Percentiles rank a stretch among this genome's conserved stretches.
phyloP scores from a whole-genome alignment of 73 alveolate species.

The Paramecium octaurelia region DNA sequence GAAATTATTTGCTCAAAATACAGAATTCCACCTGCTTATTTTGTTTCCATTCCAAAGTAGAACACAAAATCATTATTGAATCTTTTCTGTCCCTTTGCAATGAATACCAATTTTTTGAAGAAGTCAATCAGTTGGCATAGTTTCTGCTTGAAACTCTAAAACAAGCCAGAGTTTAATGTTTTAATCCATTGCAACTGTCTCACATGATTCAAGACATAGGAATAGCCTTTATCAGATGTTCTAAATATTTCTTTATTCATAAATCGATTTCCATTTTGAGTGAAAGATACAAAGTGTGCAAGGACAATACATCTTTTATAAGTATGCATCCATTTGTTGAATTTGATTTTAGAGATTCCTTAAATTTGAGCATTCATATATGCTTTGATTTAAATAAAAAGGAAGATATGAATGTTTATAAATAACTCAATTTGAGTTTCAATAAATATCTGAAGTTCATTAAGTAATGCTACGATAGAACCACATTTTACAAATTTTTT shows the following conservation, averaged over 20 bases:
- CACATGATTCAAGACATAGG: slow-evolving; percentile 50
- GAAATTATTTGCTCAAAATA: background rate
- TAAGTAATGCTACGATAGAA: slow-evolving; percentile 9
- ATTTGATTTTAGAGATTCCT: slow-evolving; percentile 29
- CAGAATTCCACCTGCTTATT: background rate
- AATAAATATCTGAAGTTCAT: slow-evolving; percentile 10
- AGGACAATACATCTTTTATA: background rate
- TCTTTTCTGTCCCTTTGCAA: background rate
- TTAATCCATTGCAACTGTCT: background rate
- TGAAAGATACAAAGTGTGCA: background rate
- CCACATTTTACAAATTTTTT: slow-evolving; percentile 31
- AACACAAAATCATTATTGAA: background rate
- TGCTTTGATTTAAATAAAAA: slow-evolving; percentile 4
- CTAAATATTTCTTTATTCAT: slow-evolving; percentile 21
- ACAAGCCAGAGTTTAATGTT: slow-evolving; percentile 38
- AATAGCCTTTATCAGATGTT: slow-evolving; percentile 33
- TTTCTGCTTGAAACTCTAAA: slow-evolving; percentile 22
- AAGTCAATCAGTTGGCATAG: background rate
- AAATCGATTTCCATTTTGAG: background rate
- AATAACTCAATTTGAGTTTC: background rate
- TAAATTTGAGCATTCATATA: background rate
- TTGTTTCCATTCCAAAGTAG: background rate
- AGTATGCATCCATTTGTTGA: background rate
- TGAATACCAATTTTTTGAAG: slow-evolving; percentile 42
- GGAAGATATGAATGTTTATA: background rate